A percentile compares a stretch with the other conserved stretches of the same genome.
Conservation (phyloP, 345 rosid species). For the Lepidium didymum region DNA sequence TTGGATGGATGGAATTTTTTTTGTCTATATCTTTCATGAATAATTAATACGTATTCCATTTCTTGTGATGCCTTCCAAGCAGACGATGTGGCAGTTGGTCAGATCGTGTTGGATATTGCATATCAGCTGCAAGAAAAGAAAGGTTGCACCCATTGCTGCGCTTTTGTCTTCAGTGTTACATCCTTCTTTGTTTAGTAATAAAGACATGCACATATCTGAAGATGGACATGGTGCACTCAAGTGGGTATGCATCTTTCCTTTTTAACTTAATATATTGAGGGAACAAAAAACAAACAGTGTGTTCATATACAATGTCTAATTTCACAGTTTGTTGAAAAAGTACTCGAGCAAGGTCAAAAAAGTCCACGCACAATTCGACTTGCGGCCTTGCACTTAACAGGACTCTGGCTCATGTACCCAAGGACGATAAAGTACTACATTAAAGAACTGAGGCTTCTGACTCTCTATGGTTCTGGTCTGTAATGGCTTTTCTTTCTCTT, state of each 20-base stretch:
- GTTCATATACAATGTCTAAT: not conserved
- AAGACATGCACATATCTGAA: slow-evolving; percentile 56
- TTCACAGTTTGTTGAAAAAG: slow-evolving; percentile 70
- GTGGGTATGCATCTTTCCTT: slow-evolving; percentile 56
- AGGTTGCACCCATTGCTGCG: slow-evolving; percentile 89
- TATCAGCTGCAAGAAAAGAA: slow-evolving; percentile 80
- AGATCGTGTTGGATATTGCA: slow-evolving; percentile 86
- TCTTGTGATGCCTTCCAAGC: slow-evolving; percentile 19
- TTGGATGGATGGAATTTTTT: not conserved
- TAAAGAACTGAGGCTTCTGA: slow-evolving; percentile 75
- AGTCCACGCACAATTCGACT: slow-evolving; percentile 99
- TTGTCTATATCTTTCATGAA: not conserved
- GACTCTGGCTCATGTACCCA: slow-evolving; percentile 78
- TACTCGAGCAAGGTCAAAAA: slow-evolving; percentile 84
- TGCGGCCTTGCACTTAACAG: slow-evolving; percentile 86
- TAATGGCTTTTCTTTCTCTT: slow-evolving; percentile 8
- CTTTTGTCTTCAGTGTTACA: slow-evolving; percentile 82
- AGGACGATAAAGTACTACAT: slow-evolving; percentile 60
- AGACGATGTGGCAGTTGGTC: slow-evolving; percentile 91
- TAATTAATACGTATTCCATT: not conserved
- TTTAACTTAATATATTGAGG: not conserved
- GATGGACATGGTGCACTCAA: slow-evolving; percentile 69
- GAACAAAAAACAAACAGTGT: not conserved
- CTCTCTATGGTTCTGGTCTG: slow-evolving; percentile 92
- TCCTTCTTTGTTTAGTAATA: slow-evolving; percentile 55